These are phyloP conservation scores for Athelia sp. DNA, from an alignment of 1,284 basidiomycete genomes.

Conservation along the genomic window DNA sequence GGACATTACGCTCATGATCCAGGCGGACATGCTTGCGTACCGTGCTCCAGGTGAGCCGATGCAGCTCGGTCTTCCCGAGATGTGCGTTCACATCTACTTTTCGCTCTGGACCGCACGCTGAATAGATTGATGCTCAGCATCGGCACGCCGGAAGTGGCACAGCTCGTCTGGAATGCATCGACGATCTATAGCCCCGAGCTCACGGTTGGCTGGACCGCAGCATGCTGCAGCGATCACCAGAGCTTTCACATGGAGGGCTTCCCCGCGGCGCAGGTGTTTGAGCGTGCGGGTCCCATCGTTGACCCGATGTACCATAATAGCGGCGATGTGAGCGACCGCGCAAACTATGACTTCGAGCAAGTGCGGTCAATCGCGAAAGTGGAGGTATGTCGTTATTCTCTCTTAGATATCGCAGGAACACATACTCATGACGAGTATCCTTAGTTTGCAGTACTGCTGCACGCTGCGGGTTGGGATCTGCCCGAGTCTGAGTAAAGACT, in stretches of 20 bases:
- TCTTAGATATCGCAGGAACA: slow-evolving; percentile 1
- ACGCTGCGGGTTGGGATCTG: slow-evolving; percentile 47
- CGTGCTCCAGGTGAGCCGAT: slow-evolving; percentile 67
- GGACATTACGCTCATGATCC: slow-evolving; percentile 77
- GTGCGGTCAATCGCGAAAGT: slow-evolving; percentile 80
- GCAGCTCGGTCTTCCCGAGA: slow-evolving; percentile 73
- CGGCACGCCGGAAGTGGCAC: slow-evolving; percentile 69
- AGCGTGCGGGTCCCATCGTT: slow-evolving; percentile 76
- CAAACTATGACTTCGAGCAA: slow-evolving; percentile 79
- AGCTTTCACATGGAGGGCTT: slow-evolving; percentile 79
- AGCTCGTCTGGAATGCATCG: slow-evolving; percentile 71
- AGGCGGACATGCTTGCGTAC: slow-evolving; percentile 88
- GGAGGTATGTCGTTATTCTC: slow-evolving; percentile 43
- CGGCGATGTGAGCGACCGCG: slow-evolving; percentile 72
- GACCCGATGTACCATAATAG: slow-evolving; percentile 88
- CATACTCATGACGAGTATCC: neutral
- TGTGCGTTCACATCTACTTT: slow-evolving; percentile 31
- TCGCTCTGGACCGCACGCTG: neutral
- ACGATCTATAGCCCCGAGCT: slow-evolving; percentile 79
- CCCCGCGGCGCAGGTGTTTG: slow-evolving; percentile 78
- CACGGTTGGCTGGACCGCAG: slow-evolving; percentile 67
- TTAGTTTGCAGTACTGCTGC: slow-evolving; percentile 50
- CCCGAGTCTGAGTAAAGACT: neutral
- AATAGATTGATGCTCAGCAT: slow-evolving; percentile 50
- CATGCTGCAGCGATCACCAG: slow-evolving; percentile 87